Base-by-base conservation (phyloP, 179 eudicot species). In the Gypsophila paniculata region DNA sequence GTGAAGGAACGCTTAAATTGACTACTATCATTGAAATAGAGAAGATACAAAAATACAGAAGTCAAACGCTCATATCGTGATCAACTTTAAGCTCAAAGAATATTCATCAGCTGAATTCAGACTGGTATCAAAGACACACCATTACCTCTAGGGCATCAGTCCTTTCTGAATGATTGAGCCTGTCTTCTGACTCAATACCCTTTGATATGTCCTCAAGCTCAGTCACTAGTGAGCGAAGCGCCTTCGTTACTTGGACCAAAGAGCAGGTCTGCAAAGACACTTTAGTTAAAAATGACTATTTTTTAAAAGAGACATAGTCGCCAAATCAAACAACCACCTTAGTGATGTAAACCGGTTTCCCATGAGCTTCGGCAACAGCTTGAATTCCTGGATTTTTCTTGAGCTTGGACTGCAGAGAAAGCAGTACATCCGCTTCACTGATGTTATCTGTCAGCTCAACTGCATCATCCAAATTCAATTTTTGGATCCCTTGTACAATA, bases 81-180 rank as follows among this genome's bases (percentile, higher is more conserved):
- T 64, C 29, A 64, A 64, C 23, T 39, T 64, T 38, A 64, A 42
- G 51, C 52, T 42, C 29, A 42, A 6, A 9, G 11, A 13, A 32
- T 10, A 8, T 42, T 71, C 44, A 63, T 44, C 22, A 62, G 53
- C 63, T 46, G 18, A 23, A 25, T 12, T 17, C 10, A 21, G 51
- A 22, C 19, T 23, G 65, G 54, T n/a, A 51, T 36, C 58, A 39
- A 58, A 36, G 39, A 19, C 39, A 54, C 55, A 65, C 68, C 23
- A 63, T 65, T 76, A 93, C 98, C 98, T 93, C 98, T 78, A 93
- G 85, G 36, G 98, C 98, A 74, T 93, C 98, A 55, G 76, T 76
- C 82, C 82, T 82, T 79, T 93, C 96, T 57, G 90, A 82, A 61
- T 74, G 72, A 48, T 81, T 91, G 36, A 70, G 70, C 75, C 75